phyloP scores from a whole-genome alignment of 495 filamentous ascomycete species.

The Neurospora tetraspora region DNA sequence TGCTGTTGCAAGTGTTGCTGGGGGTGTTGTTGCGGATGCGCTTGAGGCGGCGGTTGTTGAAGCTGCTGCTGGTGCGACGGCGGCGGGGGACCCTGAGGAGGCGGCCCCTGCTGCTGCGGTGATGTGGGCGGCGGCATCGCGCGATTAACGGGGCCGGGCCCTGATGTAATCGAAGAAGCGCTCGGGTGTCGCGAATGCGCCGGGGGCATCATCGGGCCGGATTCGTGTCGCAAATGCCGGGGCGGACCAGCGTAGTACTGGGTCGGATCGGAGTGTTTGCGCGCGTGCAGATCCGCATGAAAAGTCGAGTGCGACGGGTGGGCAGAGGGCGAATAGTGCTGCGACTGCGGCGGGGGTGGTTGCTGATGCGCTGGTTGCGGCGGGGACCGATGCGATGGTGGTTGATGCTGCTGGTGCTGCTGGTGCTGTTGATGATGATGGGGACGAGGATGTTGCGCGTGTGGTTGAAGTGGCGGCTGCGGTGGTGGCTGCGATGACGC shows the following conservation, averaged over 20 bases:
- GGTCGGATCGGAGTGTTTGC: slow-evolving; percentile 38
- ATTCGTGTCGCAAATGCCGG: slow-evolving; percentile 37
- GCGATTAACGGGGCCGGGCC: slow-evolving; percentile 30
- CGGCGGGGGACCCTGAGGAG: not conserved
- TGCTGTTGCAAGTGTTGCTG: slow-evolving; percentile 10
- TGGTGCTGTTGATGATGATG: slow-evolving; percentile 15
- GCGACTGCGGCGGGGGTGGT: not conserved
- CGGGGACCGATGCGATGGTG: slow-evolving; percentile 10
- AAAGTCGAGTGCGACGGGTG: slow-evolving; percentile 9
- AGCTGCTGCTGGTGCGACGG: slow-evolving; percentile 16
- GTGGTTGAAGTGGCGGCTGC: slow-evolving; percentile 22
- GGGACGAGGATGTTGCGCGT: slow-evolving; percentile 6
- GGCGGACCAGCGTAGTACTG: slow-evolving; percentile 30
- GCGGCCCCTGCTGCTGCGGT: slow-evolving; percentile 34
- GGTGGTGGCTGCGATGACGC: slow-evolving; percentile 1
- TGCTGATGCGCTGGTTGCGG: slow-evolving; percentile 1
- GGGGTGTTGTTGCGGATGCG: slow-evolving; percentile 20
- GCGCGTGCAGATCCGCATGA: slow-evolving; percentile 35
- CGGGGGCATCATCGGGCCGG: slow-evolving; percentile 31
- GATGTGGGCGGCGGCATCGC: slow-evolving; percentile 43
- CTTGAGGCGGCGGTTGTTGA: slow-evolving; percentile 23
- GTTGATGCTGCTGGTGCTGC: slow-evolving; percentile 11
- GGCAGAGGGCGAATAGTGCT: slow-evolving; percentile 6
- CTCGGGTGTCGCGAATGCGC: slow-evolving; percentile 44
- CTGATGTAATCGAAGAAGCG: slow-evolving; percentile 39